Evolutionary conservation across 257 asterid species (phyloP).

Genomic region (Perilla frutescens): DNA sequence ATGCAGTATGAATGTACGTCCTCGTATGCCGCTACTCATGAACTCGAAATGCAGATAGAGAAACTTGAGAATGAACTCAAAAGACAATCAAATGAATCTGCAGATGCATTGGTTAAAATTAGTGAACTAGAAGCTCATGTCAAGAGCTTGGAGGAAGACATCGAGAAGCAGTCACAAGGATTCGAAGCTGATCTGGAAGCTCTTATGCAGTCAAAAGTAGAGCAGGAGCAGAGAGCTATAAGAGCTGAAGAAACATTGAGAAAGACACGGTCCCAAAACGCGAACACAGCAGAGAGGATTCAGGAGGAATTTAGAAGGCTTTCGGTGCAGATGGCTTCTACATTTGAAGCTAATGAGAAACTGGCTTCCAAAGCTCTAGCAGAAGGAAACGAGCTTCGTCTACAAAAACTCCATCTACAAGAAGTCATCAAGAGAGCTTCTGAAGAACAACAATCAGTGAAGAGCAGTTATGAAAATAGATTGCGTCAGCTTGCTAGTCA

Average conservation of each 20-base stretch:
- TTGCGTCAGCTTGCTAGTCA: conserved; percentile 55
- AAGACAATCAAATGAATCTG: conserved; percentile 53
- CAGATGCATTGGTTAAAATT: conserved; percentile 50
- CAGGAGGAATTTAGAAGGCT: conserved; percentile 86
- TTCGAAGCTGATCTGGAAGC: conserved; percentile 77
- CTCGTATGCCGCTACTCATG: conserved; percentile 53
- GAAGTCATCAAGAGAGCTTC: conserved; percentile 62
- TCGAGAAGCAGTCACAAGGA: conserved; percentile 74
- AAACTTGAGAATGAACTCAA: conserved; percentile 67
- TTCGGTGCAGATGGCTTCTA: conserved; percentile 74
- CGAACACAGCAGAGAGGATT: conserved; percentile 77
- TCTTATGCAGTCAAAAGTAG: conserved; percentile 65
- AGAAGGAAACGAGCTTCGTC: conserved; percentile 78
- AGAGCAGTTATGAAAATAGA: conserved; percentile 54
- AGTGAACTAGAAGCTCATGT: conserved; percentile 66
- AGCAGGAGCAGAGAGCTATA: conserved; percentile 95
- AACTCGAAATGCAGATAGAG: conserved; percentile 75
- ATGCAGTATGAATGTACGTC: conserved; percentile 87
- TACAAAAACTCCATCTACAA: conserved; percentile 61
- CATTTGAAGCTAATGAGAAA: conserved; percentile 87
- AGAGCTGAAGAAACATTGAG: conserved; percentile 86
- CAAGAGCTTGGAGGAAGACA: conserved; percentile 80
- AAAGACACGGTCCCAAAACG: conserved; percentile 77
- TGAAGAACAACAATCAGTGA: conserved; percentile 54
- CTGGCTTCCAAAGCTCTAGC: conserved; percentile 76